Conservation (phyloP, 352 stramenopile species). For the Phytophthora sojae region DNA sequence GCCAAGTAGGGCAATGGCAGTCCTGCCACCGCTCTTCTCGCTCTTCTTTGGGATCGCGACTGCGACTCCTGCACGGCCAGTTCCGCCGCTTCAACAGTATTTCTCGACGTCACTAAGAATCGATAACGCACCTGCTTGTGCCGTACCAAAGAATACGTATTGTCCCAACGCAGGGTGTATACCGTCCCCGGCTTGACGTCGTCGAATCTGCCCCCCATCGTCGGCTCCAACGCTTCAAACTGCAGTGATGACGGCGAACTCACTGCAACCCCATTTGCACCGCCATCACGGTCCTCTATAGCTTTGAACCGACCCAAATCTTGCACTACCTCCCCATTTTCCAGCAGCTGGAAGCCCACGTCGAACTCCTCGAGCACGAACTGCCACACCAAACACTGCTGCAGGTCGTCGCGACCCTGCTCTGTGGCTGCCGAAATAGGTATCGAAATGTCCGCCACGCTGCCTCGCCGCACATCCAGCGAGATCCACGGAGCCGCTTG, state of each 20-base stretch:
- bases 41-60: slow-evolving; percentile 30
- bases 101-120: slow-evolving; percentile 50
- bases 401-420: slow-evolving; percentile 14
- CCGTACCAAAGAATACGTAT: slow-evolving; percentile 78
- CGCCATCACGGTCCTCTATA: not conserved
- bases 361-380: slow-evolving; percentile 70
- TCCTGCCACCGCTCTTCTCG: slow-evolving; percentile 30
- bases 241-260: not conserved
- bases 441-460: slow-evolving; percentile 55
- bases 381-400: slow-evolving; percentile 67
- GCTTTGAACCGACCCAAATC: slow-evolving; percentile 53
- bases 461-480: slow-evolving; percentile 62
- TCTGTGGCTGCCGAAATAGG: slow-evolving; percentile 26
- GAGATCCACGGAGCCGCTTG: slow-evolving; percentile 60
- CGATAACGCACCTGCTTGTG: slow-evolving; percentile 74
- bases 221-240: slow-evolving; percentile 17
- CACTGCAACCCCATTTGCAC: not conserved
- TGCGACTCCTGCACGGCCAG: slow-evolving; percentile 56
- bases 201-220: slow-evolving; percentile 48
- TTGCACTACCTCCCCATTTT: slow-evolving; percentile 45
- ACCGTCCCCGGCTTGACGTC: slow-evolving; percentile 37
- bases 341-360: slow-evolving; percentile 66
- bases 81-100: slow-evolving; percentile 55
- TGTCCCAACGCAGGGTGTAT: slow-evolving; percentile 78
- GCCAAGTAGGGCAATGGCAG: slow-evolving; percentile 45